Evolutionary conservation across 345 rosid species (phyloP).

Genomic region (Anastatica hierochuntica): DNA sequence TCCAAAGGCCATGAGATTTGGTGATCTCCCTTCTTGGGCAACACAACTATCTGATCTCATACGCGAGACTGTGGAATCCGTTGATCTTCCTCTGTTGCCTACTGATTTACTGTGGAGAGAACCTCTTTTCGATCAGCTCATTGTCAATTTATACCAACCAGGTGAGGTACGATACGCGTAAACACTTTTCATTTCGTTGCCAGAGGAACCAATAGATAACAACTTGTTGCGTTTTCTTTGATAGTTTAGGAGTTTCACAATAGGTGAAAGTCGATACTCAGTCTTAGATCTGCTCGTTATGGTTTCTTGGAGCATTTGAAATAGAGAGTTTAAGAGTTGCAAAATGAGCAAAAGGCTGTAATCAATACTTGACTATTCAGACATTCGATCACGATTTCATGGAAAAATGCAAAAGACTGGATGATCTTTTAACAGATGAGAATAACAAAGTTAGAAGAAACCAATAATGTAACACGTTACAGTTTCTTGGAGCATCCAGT

Average conservation of each 20-base stretch:
- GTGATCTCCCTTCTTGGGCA: constrained; percentile 82
- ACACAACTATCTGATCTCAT: constrained; percentile 42
- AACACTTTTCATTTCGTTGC: background rate
- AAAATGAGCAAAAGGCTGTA: background rate
- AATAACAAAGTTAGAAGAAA: too few relatives aligned
- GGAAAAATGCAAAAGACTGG: too few relatives aligned
- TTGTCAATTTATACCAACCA: constrained; percentile 68
- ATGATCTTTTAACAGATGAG: too few relatives aligned
- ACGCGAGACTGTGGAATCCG: constrained; percentile 33
- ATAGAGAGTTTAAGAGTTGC: background rate
- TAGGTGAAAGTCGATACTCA: background rate
- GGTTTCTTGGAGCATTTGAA: background rate
- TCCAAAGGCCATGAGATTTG: constrained; percentile 81
- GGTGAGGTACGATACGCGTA: constrained; percentile 57
- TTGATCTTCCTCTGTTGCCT: constrained; percentile 31
- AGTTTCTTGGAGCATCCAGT: too few relatives aligned
- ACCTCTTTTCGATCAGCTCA: constrained; percentile 76
- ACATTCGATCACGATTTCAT: too few relatives aligned
- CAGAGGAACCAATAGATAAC: background rate
- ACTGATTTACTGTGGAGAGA: constrained; percentile 58
- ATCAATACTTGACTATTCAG: too few relatives aligned
- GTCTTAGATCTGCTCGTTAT: background rate
- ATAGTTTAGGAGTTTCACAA: background rate
- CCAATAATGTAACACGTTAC: too few relatives aligned
- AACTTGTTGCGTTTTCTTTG: background rate